These are phyloP conservation scores for Stephanodiscus triporus DNA, from an alignment of 108 stramenopile genomes.

Conservation along the genomic window DNA sequence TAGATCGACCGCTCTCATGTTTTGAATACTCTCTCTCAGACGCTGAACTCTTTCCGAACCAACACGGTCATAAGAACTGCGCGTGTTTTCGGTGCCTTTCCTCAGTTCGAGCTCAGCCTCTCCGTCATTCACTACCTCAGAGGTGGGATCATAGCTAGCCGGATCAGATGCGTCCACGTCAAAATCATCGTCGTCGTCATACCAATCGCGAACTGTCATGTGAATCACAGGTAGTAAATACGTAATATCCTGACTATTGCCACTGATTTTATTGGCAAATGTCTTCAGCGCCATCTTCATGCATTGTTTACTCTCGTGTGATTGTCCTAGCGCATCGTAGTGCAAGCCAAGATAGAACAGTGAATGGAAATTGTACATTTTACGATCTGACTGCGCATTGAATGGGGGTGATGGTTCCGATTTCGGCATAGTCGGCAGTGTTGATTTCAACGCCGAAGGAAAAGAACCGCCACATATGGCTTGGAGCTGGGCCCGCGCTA, in stretches of 20 bases:
- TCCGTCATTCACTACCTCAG: background rate
- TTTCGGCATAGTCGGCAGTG: constrained; percentile 27
- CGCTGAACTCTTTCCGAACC: constrained; percentile 11
- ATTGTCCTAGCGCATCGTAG: constrained; percentile 71
- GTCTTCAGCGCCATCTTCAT: constrained; percentile 79
- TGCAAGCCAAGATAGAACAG: constrained; percentile 82
- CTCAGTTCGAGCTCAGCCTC: constrained; percentile 1
- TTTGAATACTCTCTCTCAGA: constrained; percentile 56
- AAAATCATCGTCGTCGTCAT: constrained; percentile 63
- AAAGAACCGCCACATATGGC: constrained; percentile 54
- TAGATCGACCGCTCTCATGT: constrained; percentile 59
- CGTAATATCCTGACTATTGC: constrained; percentile 71
- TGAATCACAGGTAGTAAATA: constrained; percentile 76
- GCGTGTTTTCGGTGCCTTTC: constrained; percentile 1
- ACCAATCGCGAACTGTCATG: constrained; percentile 84
- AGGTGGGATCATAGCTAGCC: background rate
- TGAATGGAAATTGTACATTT: constrained; percentile 81
- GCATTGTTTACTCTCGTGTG: constrained; percentile 66
- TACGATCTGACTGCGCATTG: constrained; percentile 44
- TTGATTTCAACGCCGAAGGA: constrained; percentile 23
- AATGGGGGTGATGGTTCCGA: constrained; percentile 3
- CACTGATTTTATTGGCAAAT: constrained; percentile 50
- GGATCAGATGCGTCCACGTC: constrained; percentile 17
- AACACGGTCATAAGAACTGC: constrained; percentile 1
- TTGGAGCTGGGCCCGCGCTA: constrained; percentile 67